Percentiles rank a stretch among this genome's conserved stretches.
Conservation (phyloP, 208 protist genomes). For the Novymonas esmeraldas region DNA sequence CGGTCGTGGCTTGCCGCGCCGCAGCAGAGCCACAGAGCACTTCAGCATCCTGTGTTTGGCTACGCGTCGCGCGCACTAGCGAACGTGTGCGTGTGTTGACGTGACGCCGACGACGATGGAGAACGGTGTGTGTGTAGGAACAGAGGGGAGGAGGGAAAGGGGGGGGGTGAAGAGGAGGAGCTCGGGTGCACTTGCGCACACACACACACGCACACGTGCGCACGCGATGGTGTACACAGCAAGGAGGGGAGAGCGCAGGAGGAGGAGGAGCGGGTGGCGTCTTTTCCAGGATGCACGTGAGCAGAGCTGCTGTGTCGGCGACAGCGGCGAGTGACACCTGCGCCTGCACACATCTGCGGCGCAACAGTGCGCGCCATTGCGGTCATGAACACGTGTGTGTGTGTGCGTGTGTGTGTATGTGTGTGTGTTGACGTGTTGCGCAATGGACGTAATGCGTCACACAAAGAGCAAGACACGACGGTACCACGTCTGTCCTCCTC, state of each 20-base stretch:
- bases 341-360: conserved; percentile 1
- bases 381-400: neutral
- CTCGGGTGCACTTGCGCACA: too few relatives aligned
- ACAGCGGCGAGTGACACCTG: too few relatives aligned
- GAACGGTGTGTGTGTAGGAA: neutral
- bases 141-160: neutral
- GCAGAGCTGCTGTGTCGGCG: neutral
- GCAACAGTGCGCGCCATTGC: neutral
- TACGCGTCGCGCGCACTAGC: neutral
- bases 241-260: neutral
- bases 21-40: conserved; percentile 41
- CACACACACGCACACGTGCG: too few relatives aligned
- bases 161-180: neutral
- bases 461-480: too few relatives aligned
- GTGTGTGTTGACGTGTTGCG: too few relatives aligned
- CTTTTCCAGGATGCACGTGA: neutral
- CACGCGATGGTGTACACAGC: too few relatives aligned
- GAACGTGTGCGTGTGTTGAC: conserved; percentile 6
- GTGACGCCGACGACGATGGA: too few relatives aligned
- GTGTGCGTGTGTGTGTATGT: neutral
- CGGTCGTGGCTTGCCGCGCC: conserved; percentile 85
- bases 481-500: neutral
- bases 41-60: conserved; percentile 25
- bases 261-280: neutral
- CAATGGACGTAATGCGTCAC: too few relatives aligned